Evolutionary conservation across 352 stramenopile species (phyloP), one percentile per base, ranked within the genome.

Genomic region (Pythium scleroteichum): DNA sequence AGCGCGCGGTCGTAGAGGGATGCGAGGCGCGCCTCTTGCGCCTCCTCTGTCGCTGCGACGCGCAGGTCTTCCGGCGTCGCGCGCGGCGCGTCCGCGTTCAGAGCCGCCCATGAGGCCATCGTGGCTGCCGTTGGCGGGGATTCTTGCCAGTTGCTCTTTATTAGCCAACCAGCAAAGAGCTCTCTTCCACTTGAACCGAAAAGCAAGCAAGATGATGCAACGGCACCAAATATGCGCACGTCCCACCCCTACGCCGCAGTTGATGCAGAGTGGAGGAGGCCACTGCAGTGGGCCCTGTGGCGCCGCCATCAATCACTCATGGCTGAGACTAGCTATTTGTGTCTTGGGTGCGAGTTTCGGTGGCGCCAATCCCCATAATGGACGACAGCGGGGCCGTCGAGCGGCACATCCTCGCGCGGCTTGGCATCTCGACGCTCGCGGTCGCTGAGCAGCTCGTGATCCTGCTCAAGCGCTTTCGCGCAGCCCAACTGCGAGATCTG

Each of bases 41-140:
- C 83, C 50, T 92, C 83, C 41, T 82, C 71, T 8, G 80, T 92
- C 9, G 78, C 78, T 9, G 23, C 48, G 42, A 53, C 54, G 16
- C 45, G 19, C 9, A 48, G 32, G 4, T 53, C 48, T 23, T 68
- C 60, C 13, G 38, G 41, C 57, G 56, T 8, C 29, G 46, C 26
- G 42, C 57, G 44, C 64, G 70, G 67, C 67, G 71, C 23, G 57
- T 57, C 56, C 4, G 76, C 72, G 46, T 91, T 89, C 47, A 91
- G 51, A 45, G 82, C 79, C 33, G 78, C 75, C 82, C 82, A 91
- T n/a, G 78, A 87, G 44, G 75, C 55, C 77, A 88, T 85, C 20
- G 2, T 47, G 5, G 10, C 5, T 10, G n/a, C 10, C 29, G 29
- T 5, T 10, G 29, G 29, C 29, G 29, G 29, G 29, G 10, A 35